These are phyloP conservation scores for Didymella exigua DNA, from an alignment of 2,329 filamentous ascomycete genomes.

Conservation along the genomic window DNA sequence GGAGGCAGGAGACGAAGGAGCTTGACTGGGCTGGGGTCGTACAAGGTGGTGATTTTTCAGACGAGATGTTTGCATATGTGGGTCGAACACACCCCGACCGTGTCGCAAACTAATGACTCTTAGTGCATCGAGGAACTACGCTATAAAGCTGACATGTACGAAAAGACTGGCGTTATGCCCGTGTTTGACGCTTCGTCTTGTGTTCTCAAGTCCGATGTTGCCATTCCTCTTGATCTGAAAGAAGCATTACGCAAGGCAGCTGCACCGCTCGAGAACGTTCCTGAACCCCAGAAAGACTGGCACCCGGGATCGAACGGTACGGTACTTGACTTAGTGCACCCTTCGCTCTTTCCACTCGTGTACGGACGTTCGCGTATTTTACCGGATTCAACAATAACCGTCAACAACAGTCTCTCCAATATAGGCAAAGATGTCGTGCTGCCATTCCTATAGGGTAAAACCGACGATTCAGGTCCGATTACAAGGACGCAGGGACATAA, in stretches of 20 bases:
- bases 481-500: background rate
- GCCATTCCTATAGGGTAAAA: background rate
- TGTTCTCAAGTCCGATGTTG: slow-evolving; percentile 58
- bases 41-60: slow-evolving; percentile 4
- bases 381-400: slow-evolving; percentile 10
- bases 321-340: slow-evolving; percentile 62
- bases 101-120: background rate
- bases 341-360: slow-evolving; percentile 66
- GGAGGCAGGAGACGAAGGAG: slow-evolving; percentile 20
- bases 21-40: slow-evolving; percentile 10
- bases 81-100: background rate
- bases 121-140: slow-evolving; percentile 52
- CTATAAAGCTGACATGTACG: slow-evolving; percentile 55
- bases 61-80: slow-evolving; percentile 7
- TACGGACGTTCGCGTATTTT: slow-evolving; percentile 50
- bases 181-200: slow-evolving; percentile 14
- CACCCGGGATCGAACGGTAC: slow-evolving; percentile 62
- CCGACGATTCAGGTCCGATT: background rate
- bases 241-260: slow-evolving; percentile 53
- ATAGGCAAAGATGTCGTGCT: slow-evolving; percentile 18
- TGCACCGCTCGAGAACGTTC: slow-evolving; percentile 57
- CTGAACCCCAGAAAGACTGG: slow-evolving; percentile 60
- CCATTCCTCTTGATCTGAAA: slow-evolving; percentile 47
- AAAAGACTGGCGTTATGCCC: slow-evolving; percentile 28
- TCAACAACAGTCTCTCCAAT: slow-evolving; percentile 18